Percentiles rank a stretch among this genome's conserved stretches.
Evolutionary conservation across 2,329 filamentous ascomycete species (phyloP).

Genomic region (Hypoxylon rubiginosum): DNA sequence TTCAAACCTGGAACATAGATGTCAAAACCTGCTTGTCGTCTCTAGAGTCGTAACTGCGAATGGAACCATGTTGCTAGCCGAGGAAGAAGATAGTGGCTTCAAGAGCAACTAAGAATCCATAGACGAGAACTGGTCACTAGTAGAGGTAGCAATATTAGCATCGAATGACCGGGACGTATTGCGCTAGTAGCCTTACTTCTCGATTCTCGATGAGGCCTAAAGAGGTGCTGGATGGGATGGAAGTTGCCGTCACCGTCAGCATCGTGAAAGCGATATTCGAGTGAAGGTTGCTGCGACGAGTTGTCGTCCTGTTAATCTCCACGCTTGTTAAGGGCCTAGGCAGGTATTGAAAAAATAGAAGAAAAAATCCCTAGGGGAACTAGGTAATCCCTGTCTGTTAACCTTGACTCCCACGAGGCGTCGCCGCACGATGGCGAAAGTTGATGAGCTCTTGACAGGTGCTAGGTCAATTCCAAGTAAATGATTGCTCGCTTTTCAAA

Average conservation of each 20-base stretch:
- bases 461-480: conserved; percentile 22
- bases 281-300: neutral
- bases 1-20: too few relatives aligned
- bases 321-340: too few relatives aligned
- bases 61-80: neutral
- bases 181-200: conserved; percentile 34
- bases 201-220: neutral
- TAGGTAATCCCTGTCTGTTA: conserved; percentile 27
- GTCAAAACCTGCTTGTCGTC: too few relatives aligned
- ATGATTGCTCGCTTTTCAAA: conserved; percentile 22
- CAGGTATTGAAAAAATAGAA: too few relatives aligned
- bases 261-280: conserved; percentile 6
- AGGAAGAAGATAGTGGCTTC: neutral
- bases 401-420: conserved; percentile 34
- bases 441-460: conserved; percentile 17
- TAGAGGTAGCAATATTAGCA: conserved; percentile 1
- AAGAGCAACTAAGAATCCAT: neutral
- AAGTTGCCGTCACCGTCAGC: conserved; percentile 25
- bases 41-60: neutral
- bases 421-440: conserved; percentile 25
- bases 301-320: too few relatives aligned
- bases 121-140: neutral
- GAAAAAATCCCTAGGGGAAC: conserved; percentile 10
- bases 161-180: conserved; percentile 19
- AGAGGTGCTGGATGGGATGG: conserved; percentile 9